Conservation (phyloP, 1,284 basidiomycete genomes). For the Trametes versicolor region DNA sequence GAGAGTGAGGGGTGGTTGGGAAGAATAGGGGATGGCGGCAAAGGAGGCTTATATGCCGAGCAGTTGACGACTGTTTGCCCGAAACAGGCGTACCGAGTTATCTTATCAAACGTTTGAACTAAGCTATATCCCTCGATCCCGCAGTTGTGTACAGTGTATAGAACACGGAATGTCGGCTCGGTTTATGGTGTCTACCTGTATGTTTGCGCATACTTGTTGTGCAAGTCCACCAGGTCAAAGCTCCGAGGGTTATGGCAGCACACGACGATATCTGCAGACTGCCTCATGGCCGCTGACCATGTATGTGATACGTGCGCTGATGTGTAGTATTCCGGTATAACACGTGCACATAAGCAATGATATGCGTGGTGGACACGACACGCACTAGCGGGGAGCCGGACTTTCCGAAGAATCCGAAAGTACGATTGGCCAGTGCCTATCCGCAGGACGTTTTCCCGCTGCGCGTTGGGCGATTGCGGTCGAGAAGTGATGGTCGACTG, state of each 20-base stretch:
- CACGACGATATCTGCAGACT: constrained; percentile 1
- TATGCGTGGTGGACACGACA: constrained; percentile 19
- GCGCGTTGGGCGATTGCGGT: constrained; percentile 4
- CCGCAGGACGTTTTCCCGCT: constrained; percentile 2
- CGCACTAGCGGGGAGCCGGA: not conserved
- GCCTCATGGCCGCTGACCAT: constrained; percentile 7
- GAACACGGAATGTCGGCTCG: not conserved
- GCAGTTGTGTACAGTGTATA: not conserved
- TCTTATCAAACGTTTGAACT: constrained; percentile 25
- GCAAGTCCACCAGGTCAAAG: not conserved
- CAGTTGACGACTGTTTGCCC: constrained; percentile 36
- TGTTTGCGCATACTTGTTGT: not conserved
- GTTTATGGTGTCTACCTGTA: not conserved
- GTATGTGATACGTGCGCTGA: constrained; percentile 22
- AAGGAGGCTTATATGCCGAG: constrained; percentile 34
- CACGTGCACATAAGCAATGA: constrained; percentile 12
- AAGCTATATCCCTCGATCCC: not conserved
- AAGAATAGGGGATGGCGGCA: constrained; percentile 21
- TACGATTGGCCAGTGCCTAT: not conserved
- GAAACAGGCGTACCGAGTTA: constrained; percentile 22
- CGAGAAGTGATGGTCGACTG: not conserved
- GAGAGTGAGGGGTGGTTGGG: constrained; percentile 13
- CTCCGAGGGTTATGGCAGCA: not conserved
- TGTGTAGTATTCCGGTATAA: not conserved
- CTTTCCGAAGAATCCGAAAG: constrained; percentile 6